These are phyloP conservation scores for Xylaria sp. DNA, from an alignment of 2,329 filamentous ascomycete genomes.

Conservation along the genomic window DNA sequence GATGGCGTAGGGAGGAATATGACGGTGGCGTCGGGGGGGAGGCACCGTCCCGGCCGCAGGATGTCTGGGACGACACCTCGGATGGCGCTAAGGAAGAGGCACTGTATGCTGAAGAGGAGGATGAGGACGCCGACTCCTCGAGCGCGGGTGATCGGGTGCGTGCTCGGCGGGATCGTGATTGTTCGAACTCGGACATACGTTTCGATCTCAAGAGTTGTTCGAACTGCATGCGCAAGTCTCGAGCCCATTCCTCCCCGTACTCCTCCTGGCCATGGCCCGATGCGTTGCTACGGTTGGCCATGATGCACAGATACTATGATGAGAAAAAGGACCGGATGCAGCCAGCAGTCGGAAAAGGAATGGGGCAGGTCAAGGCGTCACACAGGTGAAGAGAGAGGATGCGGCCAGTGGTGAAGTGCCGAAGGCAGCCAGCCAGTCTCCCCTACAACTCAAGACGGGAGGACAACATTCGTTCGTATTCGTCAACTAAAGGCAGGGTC, in stretches of 20 bases:
- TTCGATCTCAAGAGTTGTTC: constrained; percentile 81
- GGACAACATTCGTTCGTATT: constrained; percentile 22
- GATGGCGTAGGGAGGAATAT: constrained; percentile 56
- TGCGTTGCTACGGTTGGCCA: constrained; percentile 24
- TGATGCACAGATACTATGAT: constrained; percentile 15
- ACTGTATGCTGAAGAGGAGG: constrained; percentile 46
- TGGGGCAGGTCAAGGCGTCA: neutral
- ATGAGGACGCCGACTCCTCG: constrained; percentile 46
- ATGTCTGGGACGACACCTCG: constrained; percentile 41
- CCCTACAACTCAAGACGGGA: constrained; percentile 20
- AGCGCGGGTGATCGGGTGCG: constrained; percentile 53
- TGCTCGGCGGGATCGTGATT: constrained; percentile 52
- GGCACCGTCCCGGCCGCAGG: constrained; percentile 24
- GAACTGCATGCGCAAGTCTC: constrained; percentile 75
- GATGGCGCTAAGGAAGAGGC: constrained; percentile 35
- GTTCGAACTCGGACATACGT: constrained; percentile 76
- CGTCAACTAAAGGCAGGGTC: neutral
- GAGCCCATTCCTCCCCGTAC: constrained; percentile 69
- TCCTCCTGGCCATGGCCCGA: constrained; percentile 32
- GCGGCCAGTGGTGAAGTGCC: constrained; percentile 19
- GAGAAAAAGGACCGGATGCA: constrained; percentile 3
- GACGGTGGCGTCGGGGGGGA: constrained; percentile 44
- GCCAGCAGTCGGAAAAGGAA: neutral
- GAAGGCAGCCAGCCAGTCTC: constrained; percentile 24
- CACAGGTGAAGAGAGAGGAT: neutral